phyloP scores from a whole-genome alignment of 805 yeast genomes.

The Saturnispora bothae region DNA sequence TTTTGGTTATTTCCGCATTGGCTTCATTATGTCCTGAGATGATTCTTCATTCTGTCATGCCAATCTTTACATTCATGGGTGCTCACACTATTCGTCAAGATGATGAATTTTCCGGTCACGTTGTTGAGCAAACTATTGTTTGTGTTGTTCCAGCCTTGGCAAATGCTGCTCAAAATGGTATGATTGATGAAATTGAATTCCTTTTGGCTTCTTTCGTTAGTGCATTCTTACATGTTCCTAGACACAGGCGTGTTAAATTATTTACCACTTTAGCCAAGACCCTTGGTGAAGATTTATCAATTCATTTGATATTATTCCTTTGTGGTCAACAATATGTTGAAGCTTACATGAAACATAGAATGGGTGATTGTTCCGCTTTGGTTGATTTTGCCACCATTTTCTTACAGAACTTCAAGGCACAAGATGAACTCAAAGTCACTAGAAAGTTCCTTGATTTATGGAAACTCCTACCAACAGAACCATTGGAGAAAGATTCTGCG shows the following conservation, averaged over 20 bases:
- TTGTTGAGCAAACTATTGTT: conserved; percentile 81
- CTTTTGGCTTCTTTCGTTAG: conserved; percentile 82
- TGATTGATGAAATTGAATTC: conserved; percentile 65
- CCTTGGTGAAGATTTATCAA: conserved; percentile 53
- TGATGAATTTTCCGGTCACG: conserved; percentile 88
- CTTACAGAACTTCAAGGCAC: conserved; percentile 53
- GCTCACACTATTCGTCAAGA: conserved; percentile 95
- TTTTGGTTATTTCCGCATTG: conserved; percentile 75
- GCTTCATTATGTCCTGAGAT: conserved; percentile 87
- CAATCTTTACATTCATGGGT: conserved; percentile 99
- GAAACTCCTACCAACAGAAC: conserved; percentile 35
- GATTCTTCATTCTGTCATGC: conserved; percentile 94
- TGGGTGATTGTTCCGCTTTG: conserved; percentile 55
- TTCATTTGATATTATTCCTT: conserved; percentile 65
- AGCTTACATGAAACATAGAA: conserved; percentile 42
- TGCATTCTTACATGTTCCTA: conserved; percentile 91
- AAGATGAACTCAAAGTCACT: conserved; percentile 55
- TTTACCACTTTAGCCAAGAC: conserved; percentile 72
- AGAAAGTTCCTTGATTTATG: conserved; percentile 41
- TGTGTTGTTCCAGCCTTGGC: conserved; percentile 88
- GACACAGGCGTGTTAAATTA: conserved; percentile 85
- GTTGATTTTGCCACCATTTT: conserved; percentile 67
- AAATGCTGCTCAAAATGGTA: conserved; percentile 32
- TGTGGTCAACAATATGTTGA: conserved; percentile 70
- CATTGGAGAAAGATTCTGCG: conserved; percentile 29